phyloP scores from a whole-genome alignment of 2,329 filamentous ascomycete species.

The Pseudogymnoascus sp. region DNA sequence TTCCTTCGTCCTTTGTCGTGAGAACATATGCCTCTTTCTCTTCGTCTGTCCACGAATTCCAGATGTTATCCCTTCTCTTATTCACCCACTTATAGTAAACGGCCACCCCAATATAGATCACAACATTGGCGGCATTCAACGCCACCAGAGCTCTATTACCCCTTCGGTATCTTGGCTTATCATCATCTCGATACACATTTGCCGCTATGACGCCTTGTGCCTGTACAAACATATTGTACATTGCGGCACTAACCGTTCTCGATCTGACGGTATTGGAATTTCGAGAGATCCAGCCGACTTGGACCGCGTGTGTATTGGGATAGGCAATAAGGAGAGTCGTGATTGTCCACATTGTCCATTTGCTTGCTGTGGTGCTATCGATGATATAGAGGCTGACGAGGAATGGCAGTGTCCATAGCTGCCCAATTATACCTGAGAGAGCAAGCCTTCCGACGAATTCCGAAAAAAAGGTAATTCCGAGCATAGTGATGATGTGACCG shows the following conservation, averaged over 20 bases:
- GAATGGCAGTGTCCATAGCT: slow-evolving; percentile 54
- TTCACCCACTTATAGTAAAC: slow-evolving; percentile 40
- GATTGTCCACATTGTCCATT: slow-evolving; percentile 31
- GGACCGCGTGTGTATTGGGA: slow-evolving; percentile 38
- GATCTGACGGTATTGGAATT: slow-evolving; percentile 56
- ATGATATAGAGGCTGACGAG: slow-evolving; percentile 39
- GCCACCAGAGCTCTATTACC: slow-evolving; percentile 49
- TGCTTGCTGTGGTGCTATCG: background rate
- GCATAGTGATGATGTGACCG: slow-evolving; percentile 37
- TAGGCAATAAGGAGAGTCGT: slow-evolving; percentile 35
- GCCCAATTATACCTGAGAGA: slow-evolving; percentile 39
- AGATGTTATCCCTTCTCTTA: slow-evolving; percentile 30
- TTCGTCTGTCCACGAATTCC: slow-evolving; percentile 36
- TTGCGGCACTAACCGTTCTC: slow-evolving; percentile 51
- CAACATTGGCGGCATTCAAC: slow-evolving; percentile 39
- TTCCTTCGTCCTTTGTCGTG: slow-evolving; percentile 33
- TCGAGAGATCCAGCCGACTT: slow-evolving; percentile 41
- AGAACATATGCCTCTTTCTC: slow-evolving; percentile 39
- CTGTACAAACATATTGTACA: slow-evolving; percentile 52
- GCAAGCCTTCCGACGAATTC: slow-evolving; percentile 42
- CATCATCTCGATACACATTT: slow-evolving; percentile 36
- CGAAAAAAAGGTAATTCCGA: slow-evolving; percentile 29
- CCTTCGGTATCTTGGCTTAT: slow-evolving; percentile 42
- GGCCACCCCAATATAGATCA: slow-evolving; percentile 37
- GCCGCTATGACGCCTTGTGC: slow-evolving; percentile 31